Conservation (phyloP, 371 early-diverging fungal species). For the Apophysomyces trapeziformis region DNA sequence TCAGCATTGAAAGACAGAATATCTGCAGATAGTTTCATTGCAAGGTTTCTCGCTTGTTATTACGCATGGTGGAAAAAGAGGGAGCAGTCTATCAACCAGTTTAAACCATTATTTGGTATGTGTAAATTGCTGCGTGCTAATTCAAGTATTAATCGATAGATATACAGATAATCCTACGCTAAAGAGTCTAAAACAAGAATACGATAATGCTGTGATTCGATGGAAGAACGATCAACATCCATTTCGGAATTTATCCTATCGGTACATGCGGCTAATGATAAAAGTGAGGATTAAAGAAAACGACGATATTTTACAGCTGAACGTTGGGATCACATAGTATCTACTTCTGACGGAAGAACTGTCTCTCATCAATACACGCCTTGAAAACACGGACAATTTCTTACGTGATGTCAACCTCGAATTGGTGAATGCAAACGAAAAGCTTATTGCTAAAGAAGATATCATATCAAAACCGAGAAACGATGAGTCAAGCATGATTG, state of each 20-base stretch:
- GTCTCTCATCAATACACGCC: slow-evolving; percentile 1
- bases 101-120: slow-evolving; percentile 17
- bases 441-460: not conserved
- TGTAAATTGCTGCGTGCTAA: not conserved
- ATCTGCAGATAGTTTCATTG: slow-evolving; percentile 1
- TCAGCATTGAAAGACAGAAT: slow-evolving; percentile 8
- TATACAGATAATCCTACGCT: not conserved
- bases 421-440: slow-evolving; percentile 21
- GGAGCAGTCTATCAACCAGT: slow-evolving; percentile 7
- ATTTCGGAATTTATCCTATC: slow-evolving; percentile 6
- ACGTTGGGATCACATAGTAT: slow-evolving; percentile 10
- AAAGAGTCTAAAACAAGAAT: slow-evolving; percentile 10
- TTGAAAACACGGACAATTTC: slow-evolving; percentile 12
- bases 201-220: slow-evolving; percentile 12
- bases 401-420: slow-evolving; percentile 19
- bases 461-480: not conserved
- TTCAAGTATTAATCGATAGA: not conserved
- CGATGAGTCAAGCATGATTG: not conserved
- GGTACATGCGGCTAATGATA: slow-evolving; percentile 15
- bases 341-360: slow-evolving; percentile 22
- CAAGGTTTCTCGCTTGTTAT: not conserved
- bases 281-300: not conserved
- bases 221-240: slow-evolving; percentile 18
- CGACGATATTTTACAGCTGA: not conserved
- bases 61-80: slow-evolving; percentile 18